Conservation (phyloP, 345 rosid species). For the Bruguiera parviflora region DNA sequence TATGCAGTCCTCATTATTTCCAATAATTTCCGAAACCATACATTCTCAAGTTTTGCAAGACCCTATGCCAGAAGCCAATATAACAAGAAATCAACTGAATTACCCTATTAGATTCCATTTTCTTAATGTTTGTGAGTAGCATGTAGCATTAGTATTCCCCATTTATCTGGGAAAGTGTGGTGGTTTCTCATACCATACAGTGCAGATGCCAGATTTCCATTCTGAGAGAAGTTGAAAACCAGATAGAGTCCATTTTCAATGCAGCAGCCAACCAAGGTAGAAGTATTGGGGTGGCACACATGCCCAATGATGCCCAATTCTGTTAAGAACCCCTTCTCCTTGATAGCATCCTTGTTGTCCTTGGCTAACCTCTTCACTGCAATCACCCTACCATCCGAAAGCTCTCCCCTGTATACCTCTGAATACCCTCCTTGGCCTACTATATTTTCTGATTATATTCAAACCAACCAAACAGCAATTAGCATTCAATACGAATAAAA, state of each 20-base stretch:
- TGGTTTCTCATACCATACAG: constrained; percentile 52
- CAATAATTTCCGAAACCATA: too few relatives aligned
- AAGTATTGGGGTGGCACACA: constrained; percentile 80
- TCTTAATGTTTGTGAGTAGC: not conserved
- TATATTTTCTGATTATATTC: constrained; percentile 49
- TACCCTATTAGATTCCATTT: not conserved
- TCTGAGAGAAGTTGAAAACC: constrained; percentile 69
- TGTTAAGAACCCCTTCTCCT: constrained; percentile 80
- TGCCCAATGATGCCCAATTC: constrained; percentile 84
- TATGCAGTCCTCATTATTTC: too few relatives aligned
- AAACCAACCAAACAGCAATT: not conserved
- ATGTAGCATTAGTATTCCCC: not conserved
- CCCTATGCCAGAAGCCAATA: not conserved
- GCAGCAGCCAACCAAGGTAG: constrained; percentile 77
- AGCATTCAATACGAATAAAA: not conserved
- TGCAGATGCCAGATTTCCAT: constrained; percentile 72
- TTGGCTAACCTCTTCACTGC: constrained; percentile 84
- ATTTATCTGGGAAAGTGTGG: not conserved
- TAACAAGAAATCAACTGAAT: not conserved
- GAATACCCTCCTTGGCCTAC: constrained; percentile 88
- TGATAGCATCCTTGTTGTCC: constrained; percentile 66
- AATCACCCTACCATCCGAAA: constrained; percentile 59
- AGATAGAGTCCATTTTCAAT: constrained; percentile 83
- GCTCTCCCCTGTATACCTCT: constrained; percentile 85
- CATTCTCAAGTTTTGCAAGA: too few relatives aligned